phyloP scores from a whole-genome alignment of 1,139 yeast genomes.

The Candida tropicalis region DNA sequence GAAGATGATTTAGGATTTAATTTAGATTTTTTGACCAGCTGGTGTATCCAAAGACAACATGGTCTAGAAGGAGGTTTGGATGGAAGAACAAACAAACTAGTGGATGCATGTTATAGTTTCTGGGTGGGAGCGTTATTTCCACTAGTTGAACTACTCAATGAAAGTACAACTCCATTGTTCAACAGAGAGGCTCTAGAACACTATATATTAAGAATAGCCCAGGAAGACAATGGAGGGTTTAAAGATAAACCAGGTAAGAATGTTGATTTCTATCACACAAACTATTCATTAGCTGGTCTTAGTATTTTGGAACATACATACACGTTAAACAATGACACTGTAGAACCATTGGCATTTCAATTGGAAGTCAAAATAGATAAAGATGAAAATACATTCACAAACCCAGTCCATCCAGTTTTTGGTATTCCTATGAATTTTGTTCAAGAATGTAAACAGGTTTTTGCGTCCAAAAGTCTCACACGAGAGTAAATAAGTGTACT shows the following conservation, averaged over 20 bases:
- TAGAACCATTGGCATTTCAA: constrained; percentile 29
- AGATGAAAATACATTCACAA: constrained; percentile 27
- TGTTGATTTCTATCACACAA: constrained; percentile 90
- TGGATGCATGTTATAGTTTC: constrained; percentile 94
- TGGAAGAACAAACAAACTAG: constrained; percentile 91
- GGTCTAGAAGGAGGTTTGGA: constrained; percentile 80
- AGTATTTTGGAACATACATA: constrained; percentile 66
- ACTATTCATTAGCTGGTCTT: constrained; percentile 79
- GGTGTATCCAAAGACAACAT: constrained; percentile 75
- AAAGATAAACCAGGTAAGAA: constrained; percentile 83
- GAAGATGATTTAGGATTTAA: constrained; percentile 22
- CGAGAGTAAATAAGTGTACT: not conserved
- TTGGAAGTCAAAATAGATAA: constrained; percentile 22
- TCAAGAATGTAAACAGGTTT: constrained; percentile 6
- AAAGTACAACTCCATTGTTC: no score
- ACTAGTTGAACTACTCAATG: constrained; percentile 54
- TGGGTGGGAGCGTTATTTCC: constrained; percentile 90
- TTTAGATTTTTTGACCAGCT: constrained; percentile 48
- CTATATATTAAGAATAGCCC: constrained; percentile 79
- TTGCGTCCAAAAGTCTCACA: not conserved
- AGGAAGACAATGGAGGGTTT: constrained; percentile 67
- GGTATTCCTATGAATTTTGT: constrained; percentile 49
- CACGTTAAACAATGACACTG: constrained; percentile 23
- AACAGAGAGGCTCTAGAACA: constrained; percentile 58
- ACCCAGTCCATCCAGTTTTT: constrained; percentile 61